phyloP scores from a whole-genome alignment of 257 asterid species.

The Solanum ahanhuiri region DNA sequence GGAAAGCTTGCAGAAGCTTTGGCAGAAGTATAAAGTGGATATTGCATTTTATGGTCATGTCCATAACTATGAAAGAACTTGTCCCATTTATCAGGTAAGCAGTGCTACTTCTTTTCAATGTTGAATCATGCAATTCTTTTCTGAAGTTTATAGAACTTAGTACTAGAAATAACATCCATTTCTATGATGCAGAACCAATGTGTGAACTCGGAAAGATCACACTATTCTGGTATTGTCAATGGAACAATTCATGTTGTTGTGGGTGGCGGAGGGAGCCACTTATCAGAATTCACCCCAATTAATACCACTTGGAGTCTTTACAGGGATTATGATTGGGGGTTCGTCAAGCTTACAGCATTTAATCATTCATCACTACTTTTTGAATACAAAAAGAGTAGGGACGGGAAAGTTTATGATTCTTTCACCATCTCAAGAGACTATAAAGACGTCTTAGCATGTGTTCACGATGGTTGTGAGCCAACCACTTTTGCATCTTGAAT shows the following conservation, averaged over 20 bases:
- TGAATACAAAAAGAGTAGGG: slow-evolving; percentile 71
- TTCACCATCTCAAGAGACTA: slow-evolving; percentile 77
- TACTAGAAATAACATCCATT: background rate
- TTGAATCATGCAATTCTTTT: background rate
- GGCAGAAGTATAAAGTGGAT: slow-evolving; percentile 37
- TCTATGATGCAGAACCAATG: slow-evolving; percentile 33
- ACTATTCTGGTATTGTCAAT: slow-evolving; percentile 45
- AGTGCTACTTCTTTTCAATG: background rate
- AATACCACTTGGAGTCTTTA: slow-evolving; percentile 58
- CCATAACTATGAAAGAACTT: slow-evolving; percentile 34
- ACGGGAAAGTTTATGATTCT: slow-evolving; percentile 71
- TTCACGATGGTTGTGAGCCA: slow-evolving; percentile 61
- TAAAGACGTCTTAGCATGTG: slow-evolving; percentile 70
- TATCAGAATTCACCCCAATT: slow-evolving; percentile 37
- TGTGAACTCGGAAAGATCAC: slow-evolving; percentile 33
- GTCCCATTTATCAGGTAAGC: slow-evolving; percentile 36
- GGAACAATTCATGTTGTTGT: slow-evolving; percentile 63
- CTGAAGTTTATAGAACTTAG: background rate
- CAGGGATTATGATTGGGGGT: slow-evolving; percentile 74
- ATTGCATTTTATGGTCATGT: slow-evolving; percentile 36
- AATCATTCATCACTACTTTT: slow-evolving; percentile 62
- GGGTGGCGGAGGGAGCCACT: slow-evolving; percentile 58
- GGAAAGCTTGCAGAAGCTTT: slow-evolving; percentile 33
- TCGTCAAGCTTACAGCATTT: slow-evolving; percentile 57
- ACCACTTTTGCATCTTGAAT: slow-evolving; percentile 44